Evolutionary conservation across 208 protist species (phyloP).

Genomic region (Borovskyia barvae): DNA sequence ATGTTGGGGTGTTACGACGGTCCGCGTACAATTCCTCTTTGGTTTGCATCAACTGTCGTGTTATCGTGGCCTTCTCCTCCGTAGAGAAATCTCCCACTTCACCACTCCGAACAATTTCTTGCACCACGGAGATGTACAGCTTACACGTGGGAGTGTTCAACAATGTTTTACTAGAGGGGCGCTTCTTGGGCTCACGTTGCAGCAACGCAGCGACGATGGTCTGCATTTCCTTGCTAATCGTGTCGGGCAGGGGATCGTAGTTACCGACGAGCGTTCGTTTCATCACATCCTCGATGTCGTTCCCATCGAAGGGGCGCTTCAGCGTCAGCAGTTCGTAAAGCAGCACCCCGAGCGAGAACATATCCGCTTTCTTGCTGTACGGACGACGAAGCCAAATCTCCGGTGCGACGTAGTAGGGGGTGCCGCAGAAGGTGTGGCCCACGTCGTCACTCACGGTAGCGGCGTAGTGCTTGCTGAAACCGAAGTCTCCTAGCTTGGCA

Average conservation of each 20-base stretch:
- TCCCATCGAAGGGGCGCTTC: slow-evolving; percentile 68
- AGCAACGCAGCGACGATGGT: slow-evolving; percentile 45
- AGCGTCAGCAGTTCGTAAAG: slow-evolving; percentile 84
- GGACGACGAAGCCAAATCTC: slow-evolving; percentile 87
- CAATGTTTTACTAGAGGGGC: slow-evolving; percentile 58
- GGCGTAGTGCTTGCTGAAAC: slow-evolving; percentile 48
- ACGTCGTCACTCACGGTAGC: slow-evolving; percentile 37
- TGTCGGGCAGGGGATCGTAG: slow-evolving; percentile 40
- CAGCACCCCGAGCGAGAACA: slow-evolving; percentile 89
- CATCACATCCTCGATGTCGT: slow-evolving; percentile 63
- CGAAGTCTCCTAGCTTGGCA: slow-evolving; percentile 82
- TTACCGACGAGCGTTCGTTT: slow-evolving; percentile 40
- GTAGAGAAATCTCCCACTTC: slow-evolving; percentile 33
- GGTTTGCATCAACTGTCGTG: slow-evolving; percentile 47
- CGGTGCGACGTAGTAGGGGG: slow-evolving; percentile 89
- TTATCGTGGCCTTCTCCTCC: slow-evolving; percentile 35
- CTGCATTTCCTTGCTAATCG: slow-evolving; percentile 45
- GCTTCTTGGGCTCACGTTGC: slow-evolving; percentile 35
- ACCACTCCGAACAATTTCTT: slow-evolving; percentile 65
- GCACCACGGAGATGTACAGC: slow-evolving; percentile 66
- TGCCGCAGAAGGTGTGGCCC: slow-evolving; percentile 63
- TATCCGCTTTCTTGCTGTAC: slow-evolving; percentile 92
- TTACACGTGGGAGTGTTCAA: slow-evolving; percentile 62
- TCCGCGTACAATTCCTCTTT: slow-evolving; percentile 54
- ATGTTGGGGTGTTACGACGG: slow-evolving; percentile 24